These are phyloP conservation scores for Buddleja alternifolia DNA, from an alignment of 257 asterid species.

Conservation along the genomic window DNA sequence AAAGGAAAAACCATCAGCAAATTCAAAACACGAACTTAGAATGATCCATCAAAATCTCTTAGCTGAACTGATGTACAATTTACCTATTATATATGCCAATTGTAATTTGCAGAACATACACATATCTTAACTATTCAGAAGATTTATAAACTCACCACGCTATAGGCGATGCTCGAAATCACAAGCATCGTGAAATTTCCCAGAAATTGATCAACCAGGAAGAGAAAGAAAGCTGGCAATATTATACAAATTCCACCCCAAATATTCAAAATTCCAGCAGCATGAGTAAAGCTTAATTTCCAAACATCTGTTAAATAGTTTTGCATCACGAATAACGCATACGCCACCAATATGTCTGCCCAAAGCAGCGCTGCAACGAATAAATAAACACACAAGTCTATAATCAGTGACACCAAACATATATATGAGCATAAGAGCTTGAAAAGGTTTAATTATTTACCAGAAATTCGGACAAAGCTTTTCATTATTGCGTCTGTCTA, in stretches of 20 bases:
- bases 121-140: not conserved
- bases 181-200: slow-evolving; percentile 42
- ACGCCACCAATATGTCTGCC: slow-evolving; percentile 33
- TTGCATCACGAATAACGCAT: slow-evolving; percentile 52
- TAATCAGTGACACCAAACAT: not conserved
- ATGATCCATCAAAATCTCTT: too few species aligned
- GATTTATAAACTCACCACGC: slow-evolving; percentile 37
- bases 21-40: too few species aligned
- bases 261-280: slow-evolving; percentile 54
- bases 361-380: slow-evolving; percentile 37
- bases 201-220: slow-evolving; percentile 34
- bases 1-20: too few species aligned
- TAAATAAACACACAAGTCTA: not conserved
- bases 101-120: not conserved
- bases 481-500: slow-evolving; percentile 11
- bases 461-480: slow-evolving; percentile 22
- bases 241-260: slow-evolving; percentile 42
- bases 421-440: not conserved
- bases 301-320: slow-evolving; percentile 59
- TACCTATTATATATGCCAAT: not conserved
- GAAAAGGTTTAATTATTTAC: slow-evolving; percentile 12
- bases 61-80: too few species aligned
- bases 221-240: slow-evolving; percentile 34
- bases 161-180: slow-evolving; percentile 46
- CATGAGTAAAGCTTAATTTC: slow-evolving; percentile 51